phyloP scores from a whole-genome alignment of 2,329 filamentous ascomycete genomes.

The Aureobasidium melanogenum region DNA sequence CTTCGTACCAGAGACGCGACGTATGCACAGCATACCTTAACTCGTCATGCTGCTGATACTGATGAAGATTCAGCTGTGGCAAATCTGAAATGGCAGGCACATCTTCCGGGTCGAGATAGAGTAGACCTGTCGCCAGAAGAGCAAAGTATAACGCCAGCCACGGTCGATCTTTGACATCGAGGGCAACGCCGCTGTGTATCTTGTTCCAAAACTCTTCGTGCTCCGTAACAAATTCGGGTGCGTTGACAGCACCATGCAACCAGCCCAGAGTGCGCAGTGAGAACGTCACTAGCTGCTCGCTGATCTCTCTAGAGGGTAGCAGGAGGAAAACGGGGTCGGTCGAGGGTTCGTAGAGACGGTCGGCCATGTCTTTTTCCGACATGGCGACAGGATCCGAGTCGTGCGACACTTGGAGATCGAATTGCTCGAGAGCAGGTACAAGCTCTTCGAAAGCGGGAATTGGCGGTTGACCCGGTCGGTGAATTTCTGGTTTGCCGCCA shows the following conservation, averaged over 20 bases:
- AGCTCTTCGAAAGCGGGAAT: constrained; percentile 4
- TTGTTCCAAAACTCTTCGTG: constrained; percentile 11
- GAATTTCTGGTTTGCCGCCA: not conserved
- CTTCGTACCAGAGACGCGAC: constrained; percentile 12
- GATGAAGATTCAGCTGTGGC: not conserved
- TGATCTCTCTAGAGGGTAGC: constrained; percentile 5
- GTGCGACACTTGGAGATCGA: constrained; percentile 3
- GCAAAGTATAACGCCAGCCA: constrained; percentile 10
- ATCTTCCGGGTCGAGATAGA: constrained; percentile 8
- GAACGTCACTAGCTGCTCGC: not conserved
- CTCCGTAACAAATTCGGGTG: constrained; percentile 1
- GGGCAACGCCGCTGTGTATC: constrained; percentile 1
- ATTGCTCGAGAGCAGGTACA: constrained; percentile 12
- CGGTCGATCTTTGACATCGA: not conserved
- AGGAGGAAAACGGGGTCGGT: constrained; percentile 11
- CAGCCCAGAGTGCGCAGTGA: constrained; percentile 7
- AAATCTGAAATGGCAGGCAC: constrained; percentile 7
- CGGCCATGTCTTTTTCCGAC: constrained; percentile 5
- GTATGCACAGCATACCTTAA: constrained; percentile 1
- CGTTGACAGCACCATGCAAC: constrained; percentile 8
- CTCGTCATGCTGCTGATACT: not conserved
- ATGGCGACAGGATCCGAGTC: not conserved
- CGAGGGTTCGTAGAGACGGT: constrained; percentile 9
- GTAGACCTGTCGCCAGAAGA: constrained; percentile 1
- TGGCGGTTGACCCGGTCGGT: not conserved